Evolutionary conservation across 176 grass and related monocot species (phyloP).

Genomic region (Panicum miliaceum): DNA sequence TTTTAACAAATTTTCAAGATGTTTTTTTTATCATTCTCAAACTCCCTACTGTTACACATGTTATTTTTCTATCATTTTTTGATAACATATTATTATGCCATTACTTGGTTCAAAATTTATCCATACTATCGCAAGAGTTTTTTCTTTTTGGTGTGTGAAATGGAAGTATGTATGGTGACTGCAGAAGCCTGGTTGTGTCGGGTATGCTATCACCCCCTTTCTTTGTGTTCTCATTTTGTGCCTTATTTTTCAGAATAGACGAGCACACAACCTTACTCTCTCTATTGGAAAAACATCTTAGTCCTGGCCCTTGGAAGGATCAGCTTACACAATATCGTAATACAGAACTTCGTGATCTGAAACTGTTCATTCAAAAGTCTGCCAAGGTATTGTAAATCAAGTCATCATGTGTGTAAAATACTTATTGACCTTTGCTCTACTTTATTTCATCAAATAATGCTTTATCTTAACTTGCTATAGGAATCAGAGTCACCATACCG

Average conservation of each 20-base stretch:
- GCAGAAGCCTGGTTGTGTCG: background rate
- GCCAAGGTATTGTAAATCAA: conserved; percentile 65
- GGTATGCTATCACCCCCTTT: background rate
- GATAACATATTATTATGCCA: background rate
- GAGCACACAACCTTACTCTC: conserved; percentile 64
- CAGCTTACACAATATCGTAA: conserved; percentile 71
- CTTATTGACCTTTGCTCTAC: conserved; percentile 19
- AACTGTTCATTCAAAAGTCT: conserved; percentile 75
- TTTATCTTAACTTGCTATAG: conserved; percentile 44
- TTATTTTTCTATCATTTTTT: background rate
- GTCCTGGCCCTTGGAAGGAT: conserved; percentile 85
- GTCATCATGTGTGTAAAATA: conserved; percentile 6
- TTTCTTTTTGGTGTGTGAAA: background rate
- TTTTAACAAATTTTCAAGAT: background rate
- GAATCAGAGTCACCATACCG: conserved; percentile 58
- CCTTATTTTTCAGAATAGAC: conserved; percentile 67
- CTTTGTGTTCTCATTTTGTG: conserved; percentile 23
- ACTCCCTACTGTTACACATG: background rate
- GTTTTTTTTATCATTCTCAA: background rate
- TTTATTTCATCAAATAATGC: background rate
- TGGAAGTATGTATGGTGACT: background rate
- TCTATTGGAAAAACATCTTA: conserved; percentile 77
- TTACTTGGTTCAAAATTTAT: conserved; percentile 2
- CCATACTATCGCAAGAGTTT: background rate
- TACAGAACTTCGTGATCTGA: conserved; percentile 60